Conservation (phyloP, 2,329 filamentous ascomycete species). For the Xylariomycetidae sp. region DNA sequence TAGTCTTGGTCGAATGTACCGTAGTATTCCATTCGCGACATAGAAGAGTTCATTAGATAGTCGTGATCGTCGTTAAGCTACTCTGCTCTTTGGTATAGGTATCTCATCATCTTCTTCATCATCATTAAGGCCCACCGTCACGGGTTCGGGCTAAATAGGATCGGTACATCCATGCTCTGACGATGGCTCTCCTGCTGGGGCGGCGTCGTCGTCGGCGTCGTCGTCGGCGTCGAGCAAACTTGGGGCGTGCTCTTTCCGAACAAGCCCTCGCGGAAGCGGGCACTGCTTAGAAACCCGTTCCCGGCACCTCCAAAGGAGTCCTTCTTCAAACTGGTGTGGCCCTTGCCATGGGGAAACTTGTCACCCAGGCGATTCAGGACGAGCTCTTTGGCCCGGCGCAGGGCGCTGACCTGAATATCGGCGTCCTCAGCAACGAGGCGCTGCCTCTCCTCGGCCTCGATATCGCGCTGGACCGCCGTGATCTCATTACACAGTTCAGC, state of each 20-base stretch:
- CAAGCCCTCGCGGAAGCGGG: slow-evolving; percentile 35
- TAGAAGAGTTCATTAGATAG: no score
- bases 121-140: no score
- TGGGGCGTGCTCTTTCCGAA: slow-evolving; percentile 30
- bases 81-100: no score
- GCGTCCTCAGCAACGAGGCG: slow-evolving; percentile 52
- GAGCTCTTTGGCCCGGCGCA: slow-evolving; percentile 54
- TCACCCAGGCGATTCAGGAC: slow-evolving; percentile 53
- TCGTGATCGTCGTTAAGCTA: no score
- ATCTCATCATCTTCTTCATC: slow-evolving; percentile 3
- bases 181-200: slow-evolving; percentile 16
- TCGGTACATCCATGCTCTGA: slow-evolving; percentile 49
- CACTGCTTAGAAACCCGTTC: slow-evolving; percentile 29
- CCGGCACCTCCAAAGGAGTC: no score
- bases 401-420: slow-evolving; percentile 45
- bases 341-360: slow-evolving; percentile 37
- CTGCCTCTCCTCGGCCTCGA: slow-evolving; percentile 50
- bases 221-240: slow-evolving; percentile 7
- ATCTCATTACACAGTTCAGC: slow-evolving; percentile 39
- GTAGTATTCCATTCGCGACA: no score
- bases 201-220: slow-evolving; percentile 9
- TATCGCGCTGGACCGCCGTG: slow-evolving; percentile 51
- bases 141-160: slow-evolving; percentile 53
- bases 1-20: no score
- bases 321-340: slow-evolving; percentile 17